Conservation (phyloP, 345 rosid species). For the Linum lewisii region DNA sequence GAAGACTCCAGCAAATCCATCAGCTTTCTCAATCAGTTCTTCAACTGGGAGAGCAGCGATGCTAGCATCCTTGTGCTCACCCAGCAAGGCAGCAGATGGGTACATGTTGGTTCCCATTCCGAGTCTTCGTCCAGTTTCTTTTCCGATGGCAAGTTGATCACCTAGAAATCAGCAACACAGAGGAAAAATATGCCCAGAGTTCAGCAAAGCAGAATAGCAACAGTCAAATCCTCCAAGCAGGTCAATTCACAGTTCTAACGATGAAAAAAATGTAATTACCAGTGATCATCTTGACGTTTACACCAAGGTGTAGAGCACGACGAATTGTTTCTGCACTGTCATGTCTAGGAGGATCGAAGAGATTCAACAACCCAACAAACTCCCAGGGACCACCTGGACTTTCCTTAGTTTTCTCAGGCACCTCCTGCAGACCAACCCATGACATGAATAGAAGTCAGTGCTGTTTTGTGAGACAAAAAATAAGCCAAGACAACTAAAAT, state of each 20-base stretch:
- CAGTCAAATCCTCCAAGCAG: background rate
- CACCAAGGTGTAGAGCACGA: constrained; percentile 81
- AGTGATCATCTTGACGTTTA: constrained; percentile 94
- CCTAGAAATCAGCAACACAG: constrained; percentile 19
- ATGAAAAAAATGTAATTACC: constrained; percentile 14
- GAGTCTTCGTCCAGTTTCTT: constrained; percentile 90
- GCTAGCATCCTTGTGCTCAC: constrained; percentile 50
- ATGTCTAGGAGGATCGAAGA: constrained; percentile 92
- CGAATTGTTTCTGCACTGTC: constrained; percentile 97
- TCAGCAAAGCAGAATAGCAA: no score
- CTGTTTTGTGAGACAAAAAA: background rate
- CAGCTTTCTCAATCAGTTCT: constrained; percentile 84
- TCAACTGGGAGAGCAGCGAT: constrained; percentile 66
- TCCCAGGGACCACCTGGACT: constrained; percentile 69
- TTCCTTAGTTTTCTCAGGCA: constrained; percentile 66
- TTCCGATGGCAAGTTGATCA: constrained; percentile 80
- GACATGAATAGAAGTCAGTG: background rate
- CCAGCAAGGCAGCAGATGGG: constrained; percentile 81
- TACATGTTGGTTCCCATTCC: constrained; percentile 98
- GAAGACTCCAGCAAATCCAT: constrained; percentile 92
- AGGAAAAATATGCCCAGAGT: no score
- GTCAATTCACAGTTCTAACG: background rate
- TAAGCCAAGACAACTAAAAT: background rate
- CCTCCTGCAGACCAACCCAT: constrained; percentile 27
- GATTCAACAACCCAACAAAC: constrained; percentile 64